Evolutionary conservation across 495 filamentous ascomycete species (phyloP).

Genomic region (Corynascus novoguineensis): DNA sequence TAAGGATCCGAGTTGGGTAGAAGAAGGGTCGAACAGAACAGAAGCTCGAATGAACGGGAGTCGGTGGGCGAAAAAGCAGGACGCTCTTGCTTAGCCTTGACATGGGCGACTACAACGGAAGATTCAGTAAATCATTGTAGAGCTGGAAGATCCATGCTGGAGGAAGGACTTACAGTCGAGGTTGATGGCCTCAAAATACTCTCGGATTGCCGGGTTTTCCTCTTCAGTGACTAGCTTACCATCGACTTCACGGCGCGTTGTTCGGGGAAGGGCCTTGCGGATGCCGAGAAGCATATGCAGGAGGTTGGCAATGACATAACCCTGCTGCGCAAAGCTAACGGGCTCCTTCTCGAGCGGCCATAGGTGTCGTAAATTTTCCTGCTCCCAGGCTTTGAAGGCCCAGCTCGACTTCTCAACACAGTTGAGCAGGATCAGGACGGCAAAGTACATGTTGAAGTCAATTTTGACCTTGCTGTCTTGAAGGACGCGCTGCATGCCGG

Average conservation of each 20-base stretch:
- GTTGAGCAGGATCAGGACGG: constrained; percentile 66
- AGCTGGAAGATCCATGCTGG: not conserved
- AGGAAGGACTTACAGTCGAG: constrained; percentile 52
- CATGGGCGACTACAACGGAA: constrained; percentile 26
- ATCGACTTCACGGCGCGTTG: constrained; percentile 44
- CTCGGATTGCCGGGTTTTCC: constrained; percentile 45
- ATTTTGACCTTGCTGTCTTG: constrained; percentile 64
- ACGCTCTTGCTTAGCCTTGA: constrained; percentile 38
- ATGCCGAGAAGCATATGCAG: constrained; percentile 70
- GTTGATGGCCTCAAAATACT: constrained; percentile 59
- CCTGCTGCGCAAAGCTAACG: constrained; percentile 60
- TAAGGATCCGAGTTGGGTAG: constrained; percentile 33
- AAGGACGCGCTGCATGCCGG: constrained; percentile 69
- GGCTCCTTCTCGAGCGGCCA: constrained; percentile 73
- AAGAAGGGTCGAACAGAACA: constrained; percentile 59
- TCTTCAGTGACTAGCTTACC: constrained; percentile 52
- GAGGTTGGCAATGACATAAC: constrained; percentile 64
- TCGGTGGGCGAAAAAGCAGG: constrained; percentile 57
- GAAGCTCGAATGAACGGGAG: constrained; percentile 61
- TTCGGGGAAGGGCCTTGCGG: constrained; percentile 63
- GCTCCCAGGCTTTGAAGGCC: constrained; percentile 70
- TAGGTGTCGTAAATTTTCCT: constrained; percentile 47
- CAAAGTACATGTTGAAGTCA: constrained; percentile 68
- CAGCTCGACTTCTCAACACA: constrained; percentile 81
- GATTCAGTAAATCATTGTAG: not conserved